Percentiles rank a stretch among this genome's conserved stretches.
These are phyloP conservation scores for Tetrahymena elliotti DNA, from an alignment of 73 alveolate species.

Conservation along the genomic window DNA sequence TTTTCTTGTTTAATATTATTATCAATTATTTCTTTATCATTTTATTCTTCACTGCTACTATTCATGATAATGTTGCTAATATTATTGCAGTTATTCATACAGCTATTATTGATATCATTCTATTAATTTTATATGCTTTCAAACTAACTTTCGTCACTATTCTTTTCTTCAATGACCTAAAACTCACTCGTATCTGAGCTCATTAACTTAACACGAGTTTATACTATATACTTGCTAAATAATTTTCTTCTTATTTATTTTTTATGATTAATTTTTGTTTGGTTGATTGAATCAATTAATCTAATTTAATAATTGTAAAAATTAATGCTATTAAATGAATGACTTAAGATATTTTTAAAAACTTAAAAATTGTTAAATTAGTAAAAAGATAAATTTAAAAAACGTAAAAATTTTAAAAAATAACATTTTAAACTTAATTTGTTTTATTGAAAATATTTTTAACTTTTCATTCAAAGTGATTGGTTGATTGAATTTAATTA, in stretches of 20 bases:
- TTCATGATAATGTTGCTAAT: not conserved
- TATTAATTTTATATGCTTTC: not conserved
- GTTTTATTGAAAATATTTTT: too few relatives aligned
- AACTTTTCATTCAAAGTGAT: too few relatives aligned
- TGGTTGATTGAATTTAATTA: too few relatives aligned
- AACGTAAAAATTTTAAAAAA: not conserved
- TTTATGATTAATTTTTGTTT: not conserved
- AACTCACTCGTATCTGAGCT: not conserved
- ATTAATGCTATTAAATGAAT: not conserved
- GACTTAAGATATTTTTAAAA: not conserved
- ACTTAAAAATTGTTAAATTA: not conserved
- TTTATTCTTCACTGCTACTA: not conserved
- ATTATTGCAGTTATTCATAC: not conserved
- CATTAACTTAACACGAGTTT: not conserved
- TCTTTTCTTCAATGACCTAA: not conserved
- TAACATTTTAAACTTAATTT: too few relatives aligned
- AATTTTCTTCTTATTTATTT: not conserved
- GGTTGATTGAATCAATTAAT: not conserved
- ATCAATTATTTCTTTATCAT: not conserved
- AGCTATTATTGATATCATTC: not conserved
- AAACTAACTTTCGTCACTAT: not conserved
- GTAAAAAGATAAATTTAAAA: not conserved
- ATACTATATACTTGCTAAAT: not conserved
- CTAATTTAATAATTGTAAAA: too few relatives aligned
- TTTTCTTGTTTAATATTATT: not conserved